phyloP scores from a whole-genome alignment of 2,329 filamentous ascomycete species.

The Pseudocercospora vitis region DNA sequence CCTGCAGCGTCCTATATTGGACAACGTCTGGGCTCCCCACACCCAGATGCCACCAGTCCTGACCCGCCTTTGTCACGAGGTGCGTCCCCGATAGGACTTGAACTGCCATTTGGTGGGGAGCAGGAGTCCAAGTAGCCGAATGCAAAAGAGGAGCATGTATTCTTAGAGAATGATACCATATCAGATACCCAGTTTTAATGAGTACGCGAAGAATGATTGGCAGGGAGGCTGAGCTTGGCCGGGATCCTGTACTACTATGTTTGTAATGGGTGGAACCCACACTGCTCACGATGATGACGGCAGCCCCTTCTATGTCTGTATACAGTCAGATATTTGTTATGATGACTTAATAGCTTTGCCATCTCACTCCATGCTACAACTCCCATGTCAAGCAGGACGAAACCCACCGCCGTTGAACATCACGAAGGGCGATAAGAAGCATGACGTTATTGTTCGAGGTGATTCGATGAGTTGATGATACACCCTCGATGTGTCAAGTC shows the following conservation, averaged over 20 bases:
- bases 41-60: background rate
- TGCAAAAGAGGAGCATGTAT: background rate
- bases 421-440: too few species aligned
- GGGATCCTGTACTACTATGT: background rate
- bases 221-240: background rate
- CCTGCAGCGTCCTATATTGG: background rate
- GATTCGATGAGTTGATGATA: too few species aligned
- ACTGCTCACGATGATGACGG: slow-evolving; percentile 2
- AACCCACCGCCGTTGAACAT: too few species aligned
- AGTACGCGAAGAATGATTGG: background rate
- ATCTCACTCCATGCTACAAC: too few species aligned
- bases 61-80: background rate
- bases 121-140: background rate
- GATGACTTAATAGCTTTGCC: too few species aligned
- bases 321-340: slow-evolving; percentile 5
- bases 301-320: slow-evolving; percentile 1
- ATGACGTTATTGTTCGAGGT: too few species aligned
- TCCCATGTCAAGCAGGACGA: too few species aligned
- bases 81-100: background rate
- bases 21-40: background rate
- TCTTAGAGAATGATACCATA: background rate
- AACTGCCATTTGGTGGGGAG: background rate
- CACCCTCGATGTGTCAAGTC: too few species aligned
- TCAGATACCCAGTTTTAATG: background rate
- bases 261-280: background rate